Conservation (phyloP, 192 early-diverging fungal genomes). For the Haplosporangium gracile region DNA sequence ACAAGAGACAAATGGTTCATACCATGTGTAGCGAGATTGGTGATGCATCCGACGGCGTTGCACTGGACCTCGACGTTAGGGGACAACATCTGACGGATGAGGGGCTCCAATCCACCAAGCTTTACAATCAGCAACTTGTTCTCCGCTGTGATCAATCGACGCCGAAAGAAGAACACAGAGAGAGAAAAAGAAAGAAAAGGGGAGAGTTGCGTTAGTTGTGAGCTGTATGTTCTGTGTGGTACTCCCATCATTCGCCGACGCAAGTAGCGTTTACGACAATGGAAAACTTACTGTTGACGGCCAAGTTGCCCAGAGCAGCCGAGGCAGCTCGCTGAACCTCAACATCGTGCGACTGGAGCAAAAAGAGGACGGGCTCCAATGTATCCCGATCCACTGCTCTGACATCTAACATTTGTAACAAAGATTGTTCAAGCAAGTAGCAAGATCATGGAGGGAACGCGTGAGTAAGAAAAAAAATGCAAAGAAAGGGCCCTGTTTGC, state of each 20-base stretch:
- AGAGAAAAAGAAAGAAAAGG: not conserved
- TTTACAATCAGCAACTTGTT: slow-evolving; percentile 91
- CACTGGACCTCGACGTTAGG: slow-evolving; percentile 92
- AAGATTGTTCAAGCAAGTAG: not conserved
- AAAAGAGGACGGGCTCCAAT: slow-evolving; percentile 83
- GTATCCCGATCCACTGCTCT: slow-evolving; percentile 81
- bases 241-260: not conserved
- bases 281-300: slow-evolving; percentile 72
- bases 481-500: not conserved
- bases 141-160: slow-evolving; percentile 65
- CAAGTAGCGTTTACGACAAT: slow-evolving; percentile 3
- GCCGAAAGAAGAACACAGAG: slow-evolving; percentile 11
- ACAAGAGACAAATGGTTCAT: not conserved
- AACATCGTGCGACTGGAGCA: slow-evolving; percentile 85
- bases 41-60: slow-evolving; percentile 95
- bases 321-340: slow-evolving; percentile 89
- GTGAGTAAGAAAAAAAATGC: not conserved
- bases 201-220: not conserved
- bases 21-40: slow-evolving; percentile 90
- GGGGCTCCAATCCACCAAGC: slow-evolving; percentile 85
- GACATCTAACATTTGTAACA: slow-evolving; percentile 67
- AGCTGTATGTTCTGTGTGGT: not conserved
- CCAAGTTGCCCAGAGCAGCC: slow-evolving; percentile 92
- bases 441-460: not conserved
- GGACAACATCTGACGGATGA: slow-evolving; percentile 89